Conservation (phyloP, 2,329 filamentous ascomycete genomes). For the Pseudonectria foliicola region DNA sequence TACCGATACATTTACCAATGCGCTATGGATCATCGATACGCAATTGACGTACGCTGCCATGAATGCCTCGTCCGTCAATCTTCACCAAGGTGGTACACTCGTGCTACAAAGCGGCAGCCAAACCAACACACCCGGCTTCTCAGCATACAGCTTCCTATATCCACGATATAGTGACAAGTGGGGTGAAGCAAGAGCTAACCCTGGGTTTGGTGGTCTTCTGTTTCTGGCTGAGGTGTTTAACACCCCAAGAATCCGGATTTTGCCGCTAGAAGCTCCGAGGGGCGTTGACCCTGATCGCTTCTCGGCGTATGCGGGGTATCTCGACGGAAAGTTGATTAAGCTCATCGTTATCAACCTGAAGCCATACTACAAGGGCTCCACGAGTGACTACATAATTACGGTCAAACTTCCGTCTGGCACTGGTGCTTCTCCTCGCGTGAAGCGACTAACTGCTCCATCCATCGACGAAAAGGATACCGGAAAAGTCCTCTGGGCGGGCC, state of each 20-base stretch:
- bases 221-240: conserved; percentile 11
- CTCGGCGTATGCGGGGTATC: conserved; percentile 1
- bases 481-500: conserved; percentile 5
- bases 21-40: conserved; percentile 32
- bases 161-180: conserved; percentile 9
- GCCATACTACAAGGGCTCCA: conserved; percentile 1
- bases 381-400: not conserved
- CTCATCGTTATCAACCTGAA: conserved; percentile 2
- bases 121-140: conserved; percentile 10
- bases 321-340: not conserved
- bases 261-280: not conserved
- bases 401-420: not conserved
- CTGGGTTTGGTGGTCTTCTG: conserved; percentile 6
- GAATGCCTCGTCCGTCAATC: conserved; percentile 29
- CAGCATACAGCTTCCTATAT: conserved; percentile 12
- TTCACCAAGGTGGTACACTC: conserved; percentile 22
- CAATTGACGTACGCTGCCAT: conserved; percentile 30
- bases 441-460: conserved; percentile 4
- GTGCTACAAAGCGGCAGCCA: conserved; percentile 10
- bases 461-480: conserved; percentile 3
- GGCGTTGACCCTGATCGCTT: conserved; percentile 1
- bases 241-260: not conserved
- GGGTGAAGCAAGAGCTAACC: conserved; percentile 6
- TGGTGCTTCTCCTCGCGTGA: not conserved
- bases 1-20: conserved; percentile 34